phyloP scores from a whole-genome alignment of 1,284 basidiomycete genomes.

The Termitomyces sp. region DNA sequence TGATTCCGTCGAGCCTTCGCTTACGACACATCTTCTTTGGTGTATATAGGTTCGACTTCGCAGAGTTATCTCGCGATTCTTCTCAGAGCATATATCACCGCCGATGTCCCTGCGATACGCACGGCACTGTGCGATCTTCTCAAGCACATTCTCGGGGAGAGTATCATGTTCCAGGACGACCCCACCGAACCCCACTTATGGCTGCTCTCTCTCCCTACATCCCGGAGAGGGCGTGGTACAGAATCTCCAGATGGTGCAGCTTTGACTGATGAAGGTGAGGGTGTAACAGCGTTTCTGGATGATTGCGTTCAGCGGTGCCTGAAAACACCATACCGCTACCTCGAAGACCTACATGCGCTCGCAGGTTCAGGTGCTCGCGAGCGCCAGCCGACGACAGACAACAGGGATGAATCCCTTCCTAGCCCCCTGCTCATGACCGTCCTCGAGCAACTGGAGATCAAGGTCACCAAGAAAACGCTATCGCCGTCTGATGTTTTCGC shows the following conservation, averaged over 20 bases:
- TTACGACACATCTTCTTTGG: not conserved
- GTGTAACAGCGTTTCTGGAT: constrained; percentile 75
- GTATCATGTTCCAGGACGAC: constrained; percentile 82
- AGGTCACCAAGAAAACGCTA: constrained; percentile 49
- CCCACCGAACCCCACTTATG: constrained; percentile 70
- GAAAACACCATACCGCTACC: constrained; percentile 84
- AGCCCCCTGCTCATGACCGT: constrained; percentile 77
- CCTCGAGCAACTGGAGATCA: constrained; percentile 70
- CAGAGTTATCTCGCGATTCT: constrained; percentile 64
- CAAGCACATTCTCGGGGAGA: constrained; percentile 56
- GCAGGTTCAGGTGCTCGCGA: constrained; percentile 1
- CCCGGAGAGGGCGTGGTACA: constrained; percentile 30
- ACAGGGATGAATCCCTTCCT: constrained; percentile 29
- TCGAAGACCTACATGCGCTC: constrained; percentile 60
- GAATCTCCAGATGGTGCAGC: constrained; percentile 48
- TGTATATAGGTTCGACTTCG: constrained; percentile 33
- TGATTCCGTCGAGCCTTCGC: constrained; percentile 1
- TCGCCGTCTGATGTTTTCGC: constrained; percentile 58
- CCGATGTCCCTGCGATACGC: constrained; percentile 49
- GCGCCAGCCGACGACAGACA: constrained; percentile 30
- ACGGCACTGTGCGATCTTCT: constrained; percentile 55
- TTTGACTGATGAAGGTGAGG: constrained; percentile 54
- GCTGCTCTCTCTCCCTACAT: constrained; percentile 58
- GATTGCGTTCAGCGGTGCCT: constrained; percentile 82
- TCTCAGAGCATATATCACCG: constrained; percentile 55